Percentiles rank a stretch among this genome's conserved stretches.
These are phyloP conservation scores for Apiosordaria backusii DNA, from an alignment of 495 filamentous ascomycete genomes.

Conservation along the genomic window DNA sequence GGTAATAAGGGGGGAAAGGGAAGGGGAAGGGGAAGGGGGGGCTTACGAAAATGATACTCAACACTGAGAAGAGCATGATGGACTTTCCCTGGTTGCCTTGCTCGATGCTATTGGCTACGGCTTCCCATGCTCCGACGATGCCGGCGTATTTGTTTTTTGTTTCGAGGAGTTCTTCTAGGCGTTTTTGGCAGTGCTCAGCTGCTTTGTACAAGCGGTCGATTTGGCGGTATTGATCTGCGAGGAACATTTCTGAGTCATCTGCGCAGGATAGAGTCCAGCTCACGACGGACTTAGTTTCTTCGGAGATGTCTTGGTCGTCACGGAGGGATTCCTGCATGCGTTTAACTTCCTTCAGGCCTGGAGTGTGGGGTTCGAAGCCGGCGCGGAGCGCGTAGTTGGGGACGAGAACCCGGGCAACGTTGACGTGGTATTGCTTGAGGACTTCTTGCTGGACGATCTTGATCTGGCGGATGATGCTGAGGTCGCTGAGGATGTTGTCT, in stretches of 20 bases:
- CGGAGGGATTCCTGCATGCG: conserved; percentile 11
- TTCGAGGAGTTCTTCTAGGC: conserved; percentile 14
- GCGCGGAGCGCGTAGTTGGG: conserved; percentile 12
- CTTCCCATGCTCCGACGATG: conserved; percentile 18
- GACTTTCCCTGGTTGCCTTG: conserved; percentile 18
- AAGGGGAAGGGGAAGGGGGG: not conserved
- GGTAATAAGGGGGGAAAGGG: not conserved
- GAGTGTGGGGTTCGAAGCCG: conserved; percentile 4
- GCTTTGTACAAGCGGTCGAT: conserved; percentile 15
- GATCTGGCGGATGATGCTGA: conserved; percentile 16
- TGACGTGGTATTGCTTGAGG: conserved; percentile 18
- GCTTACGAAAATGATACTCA: conserved; percentile 18
- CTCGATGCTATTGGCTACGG: conserved; percentile 19
- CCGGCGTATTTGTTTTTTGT: conserved; percentile 18
- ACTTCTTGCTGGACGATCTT: conserved; percentile 16
- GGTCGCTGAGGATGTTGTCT: conserved; percentile 15
- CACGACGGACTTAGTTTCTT: conserved; percentile 8
- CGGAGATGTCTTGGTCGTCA: conserved; percentile 1
- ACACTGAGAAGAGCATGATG: conserved; percentile 20
- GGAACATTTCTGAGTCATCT: conserved; percentile 16
- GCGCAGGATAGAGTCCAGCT: conserved; percentile 18
- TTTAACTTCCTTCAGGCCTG: conserved; percentile 12
- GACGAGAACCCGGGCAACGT: conserved; percentile 10
- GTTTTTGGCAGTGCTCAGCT: conserved; percentile 16
- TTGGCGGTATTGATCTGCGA: conserved; percentile 15